Percentiles rank a stretch among this genome's conserved stretches.
Conservation (phyloP, 768 basidiomycete species). For the Tephrocybe sp. region DNA sequence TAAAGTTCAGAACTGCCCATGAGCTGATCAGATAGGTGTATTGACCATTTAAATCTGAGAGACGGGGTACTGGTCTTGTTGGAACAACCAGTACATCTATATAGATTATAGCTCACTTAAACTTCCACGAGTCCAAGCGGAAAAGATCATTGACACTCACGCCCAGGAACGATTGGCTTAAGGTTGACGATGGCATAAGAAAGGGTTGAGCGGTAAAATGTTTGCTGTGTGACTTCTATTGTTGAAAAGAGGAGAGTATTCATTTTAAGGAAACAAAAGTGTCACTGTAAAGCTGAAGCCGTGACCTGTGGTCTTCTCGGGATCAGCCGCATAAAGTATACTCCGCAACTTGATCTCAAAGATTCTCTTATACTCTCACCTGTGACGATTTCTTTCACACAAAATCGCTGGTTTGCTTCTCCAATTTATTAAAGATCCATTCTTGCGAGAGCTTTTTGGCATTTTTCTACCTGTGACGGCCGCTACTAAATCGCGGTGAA, state of each 20-base stretch:
- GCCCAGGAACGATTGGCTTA: slow-evolving; percentile 91
- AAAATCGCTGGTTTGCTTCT: too few species aligned
- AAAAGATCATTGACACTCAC: slow-evolving; percentile 46
- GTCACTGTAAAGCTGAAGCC: too few species aligned
- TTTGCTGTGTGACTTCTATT: slow-evolving; percentile 75
- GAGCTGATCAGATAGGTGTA: not conserved
- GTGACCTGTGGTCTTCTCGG: too few species aligned
- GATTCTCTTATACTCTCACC: too few species aligned
- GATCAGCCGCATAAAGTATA: too few species aligned
- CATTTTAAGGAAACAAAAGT: not conserved
- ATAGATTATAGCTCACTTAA: not conserved
- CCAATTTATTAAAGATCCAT: too few species aligned
- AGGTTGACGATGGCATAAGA: slow-evolving; percentile 91
- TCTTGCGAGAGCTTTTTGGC: too few species aligned
- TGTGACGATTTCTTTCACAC: too few species aligned
- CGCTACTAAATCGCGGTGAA: too few species aligned
- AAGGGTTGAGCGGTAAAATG: slow-evolving; percentile 65
- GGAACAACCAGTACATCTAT: slow-evolving; percentile 65
- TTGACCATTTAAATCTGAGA: slow-evolving; percentile 52
- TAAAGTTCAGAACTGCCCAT: not conserved
- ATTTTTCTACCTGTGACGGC: too few species aligned
- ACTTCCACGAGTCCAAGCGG: not conserved
- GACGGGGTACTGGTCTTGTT: slow-evolving; percentile 50
- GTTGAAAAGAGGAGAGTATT: slow-evolving; percentile 63
- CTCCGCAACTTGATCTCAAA: too few species aligned